Conservation (phyloP, 768 basidiomycete genomes). For the Neoboletus subvelutipes region DNA sequence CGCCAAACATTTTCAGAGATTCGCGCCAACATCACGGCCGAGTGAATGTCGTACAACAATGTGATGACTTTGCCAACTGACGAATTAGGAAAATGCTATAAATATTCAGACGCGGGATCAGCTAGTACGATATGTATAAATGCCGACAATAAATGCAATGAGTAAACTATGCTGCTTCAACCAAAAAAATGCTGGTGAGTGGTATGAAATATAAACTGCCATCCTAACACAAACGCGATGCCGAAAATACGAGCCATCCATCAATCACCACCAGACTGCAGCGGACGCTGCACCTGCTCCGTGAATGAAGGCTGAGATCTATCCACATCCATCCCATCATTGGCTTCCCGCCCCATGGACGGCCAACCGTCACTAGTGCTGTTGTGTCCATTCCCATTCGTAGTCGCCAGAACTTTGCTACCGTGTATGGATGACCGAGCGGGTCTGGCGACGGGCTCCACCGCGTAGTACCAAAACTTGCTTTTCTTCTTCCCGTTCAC, state of each 20-base stretch:
- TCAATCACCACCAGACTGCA: slow-evolving; percentile 15
- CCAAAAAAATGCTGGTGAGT: slow-evolving; percentile 28
- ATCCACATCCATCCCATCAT: slow-evolving; percentile 27
- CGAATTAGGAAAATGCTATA: slow-evolving; percentile 16
- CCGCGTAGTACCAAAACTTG: slow-evolving; percentile 87
- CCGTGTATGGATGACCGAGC: slow-evolving; percentile 12
- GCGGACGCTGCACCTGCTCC: slow-evolving; percentile 12
- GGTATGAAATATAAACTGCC: slow-evolving; percentile 28
- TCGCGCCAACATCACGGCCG: slow-evolving; percentile 35
- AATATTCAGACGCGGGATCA: background rate
- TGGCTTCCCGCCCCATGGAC: background rate
- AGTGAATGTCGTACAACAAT: background rate
- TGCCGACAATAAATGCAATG: slow-evolving; percentile 26
- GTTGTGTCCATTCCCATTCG: slow-evolving; percentile 25
- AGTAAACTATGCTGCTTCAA: slow-evolving; percentile 30
- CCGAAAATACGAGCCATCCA: slow-evolving; percentile 2
- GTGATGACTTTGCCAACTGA: background rate
- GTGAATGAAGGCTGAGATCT: slow-evolving; percentile 17
- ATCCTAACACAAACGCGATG: slow-evolving; percentile 11
- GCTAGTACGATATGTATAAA: slow-evolving; percentile 20
- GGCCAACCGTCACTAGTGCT: slow-evolving; percentile 9
- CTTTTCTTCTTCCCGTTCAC: slow-evolving; percentile 81
- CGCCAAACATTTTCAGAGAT: slow-evolving; percentile 42
- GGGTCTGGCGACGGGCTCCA: slow-evolving; percentile 58
- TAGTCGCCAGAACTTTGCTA: slow-evolving; percentile 12